Percentiles rank a stretch among this genome's conserved stretches.
These are phyloP conservation scores for Suillus cothurnatus DNA, from an alignment of 768 basidiomycete species.

Conservation along the genomic window DNA sequence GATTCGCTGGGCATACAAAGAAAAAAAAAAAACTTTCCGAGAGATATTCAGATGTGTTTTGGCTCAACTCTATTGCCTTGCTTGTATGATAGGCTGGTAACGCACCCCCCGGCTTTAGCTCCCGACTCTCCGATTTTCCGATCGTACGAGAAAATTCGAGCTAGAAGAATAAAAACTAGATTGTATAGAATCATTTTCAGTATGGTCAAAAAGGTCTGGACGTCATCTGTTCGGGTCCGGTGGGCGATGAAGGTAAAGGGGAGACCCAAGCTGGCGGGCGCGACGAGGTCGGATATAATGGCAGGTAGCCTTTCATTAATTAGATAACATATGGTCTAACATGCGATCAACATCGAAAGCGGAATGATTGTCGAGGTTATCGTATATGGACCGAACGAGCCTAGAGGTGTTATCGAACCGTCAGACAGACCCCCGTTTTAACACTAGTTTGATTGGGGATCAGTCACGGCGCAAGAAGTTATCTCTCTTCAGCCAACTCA, in stretches of 20 bases:
- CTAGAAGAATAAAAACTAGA: slow-evolving; percentile 2
- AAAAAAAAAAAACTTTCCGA: no score
- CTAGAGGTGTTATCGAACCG: not conserved
- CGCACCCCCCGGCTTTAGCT: not conserved
- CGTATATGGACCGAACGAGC: not conserved
- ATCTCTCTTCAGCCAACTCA: not conserved
- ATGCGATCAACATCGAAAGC: not conserved
- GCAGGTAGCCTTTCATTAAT: not conserved
- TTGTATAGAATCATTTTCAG: not conserved
- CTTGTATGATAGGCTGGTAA: not conserved
- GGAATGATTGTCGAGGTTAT: not conserved
- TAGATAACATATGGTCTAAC: not conserved
- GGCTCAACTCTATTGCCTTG: not conserved
- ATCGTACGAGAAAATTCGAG: not conserved
- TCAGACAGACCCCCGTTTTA: not conserved
- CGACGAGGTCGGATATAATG: not conserved
- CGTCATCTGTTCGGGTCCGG: not conserved
- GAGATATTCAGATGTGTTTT: no score
- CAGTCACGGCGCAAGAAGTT: not conserved
- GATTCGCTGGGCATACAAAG: no score
- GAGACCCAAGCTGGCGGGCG: not conserved
- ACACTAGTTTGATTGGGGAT: not conserved
- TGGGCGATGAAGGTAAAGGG: not conserved
- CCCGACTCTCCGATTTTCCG: not conserved
- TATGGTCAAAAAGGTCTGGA: no score